Percentiles rank a stretch among this genome's conserved stretches.
phyloP scores from a whole-genome alignment of 352 stramenopile genomes.

The Pythium oligandrum region DNA sequence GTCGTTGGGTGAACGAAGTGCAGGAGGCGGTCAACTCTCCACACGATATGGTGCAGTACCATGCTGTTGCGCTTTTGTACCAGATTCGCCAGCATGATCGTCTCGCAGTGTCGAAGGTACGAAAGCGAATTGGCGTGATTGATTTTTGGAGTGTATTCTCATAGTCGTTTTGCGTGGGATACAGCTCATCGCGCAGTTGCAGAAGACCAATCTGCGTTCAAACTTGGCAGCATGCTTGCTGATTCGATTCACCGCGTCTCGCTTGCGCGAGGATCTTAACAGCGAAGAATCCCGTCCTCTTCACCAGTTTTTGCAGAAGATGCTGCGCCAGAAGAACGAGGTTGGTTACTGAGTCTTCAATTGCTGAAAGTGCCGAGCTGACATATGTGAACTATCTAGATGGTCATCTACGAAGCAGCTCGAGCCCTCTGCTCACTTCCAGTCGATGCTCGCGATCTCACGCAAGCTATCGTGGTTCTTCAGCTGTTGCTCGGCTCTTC shows the following conservation, averaged over 20 bases:
- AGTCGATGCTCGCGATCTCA: conserved; percentile 95
- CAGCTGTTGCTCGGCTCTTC: conserved; percentile 93
- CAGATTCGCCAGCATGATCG: conserved; percentile 98
- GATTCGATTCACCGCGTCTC: conserved; percentile 95
- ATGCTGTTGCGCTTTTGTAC: conserved; percentile 98
- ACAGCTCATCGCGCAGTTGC: conserved; percentile 82
- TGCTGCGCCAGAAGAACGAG: conserved; percentile 95
- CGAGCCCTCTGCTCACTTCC: conserved; percentile 95
- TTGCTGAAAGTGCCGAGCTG: background rate
- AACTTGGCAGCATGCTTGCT: conserved; percentile 95
- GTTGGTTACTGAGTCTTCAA: conserved; percentile 14
- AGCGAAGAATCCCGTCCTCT: conserved; percentile 72
- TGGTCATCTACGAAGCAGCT: conserved; percentile 99
- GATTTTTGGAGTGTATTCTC: background rate
- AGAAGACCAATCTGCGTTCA: conserved; percentile 92
- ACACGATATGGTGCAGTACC: conserved; percentile 99
- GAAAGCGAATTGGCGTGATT: background rate
- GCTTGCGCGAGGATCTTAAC: conserved; percentile 87
- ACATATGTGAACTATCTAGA: conserved; percentile 44
- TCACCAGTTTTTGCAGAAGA: conserved; percentile 93
- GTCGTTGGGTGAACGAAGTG: conserved; percentile 97
- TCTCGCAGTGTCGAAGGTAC: conserved; percentile 95
- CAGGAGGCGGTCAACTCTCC: conserved; percentile 94
- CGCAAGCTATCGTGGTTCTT: conserved; percentile 96
- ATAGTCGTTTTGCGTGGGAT: background rate